phyloP scores from a whole-genome alignment of 2,329 filamentous ascomycete genomes.

The Bipolaris gigantea region DNA sequence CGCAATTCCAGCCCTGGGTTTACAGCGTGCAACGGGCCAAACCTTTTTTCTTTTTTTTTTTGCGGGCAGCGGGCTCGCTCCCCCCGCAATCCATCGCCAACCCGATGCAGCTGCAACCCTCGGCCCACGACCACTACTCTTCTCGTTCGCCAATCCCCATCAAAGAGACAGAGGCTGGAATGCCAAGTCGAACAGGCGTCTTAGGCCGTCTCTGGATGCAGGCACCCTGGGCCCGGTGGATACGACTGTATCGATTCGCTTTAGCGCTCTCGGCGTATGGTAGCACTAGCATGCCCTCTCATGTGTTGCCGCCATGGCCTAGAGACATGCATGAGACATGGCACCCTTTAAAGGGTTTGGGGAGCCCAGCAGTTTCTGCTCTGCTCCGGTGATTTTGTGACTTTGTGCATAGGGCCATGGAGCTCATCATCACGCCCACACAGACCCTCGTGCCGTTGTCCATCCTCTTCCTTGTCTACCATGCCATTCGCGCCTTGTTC shows the following conservation, averaged over 20 bases:
- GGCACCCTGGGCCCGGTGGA: background rate
- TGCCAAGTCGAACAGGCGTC: background rate
- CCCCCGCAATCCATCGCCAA: background rate
- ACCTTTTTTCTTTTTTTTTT: background rate
- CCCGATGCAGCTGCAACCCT: background rate
- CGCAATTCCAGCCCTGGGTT: background rate
- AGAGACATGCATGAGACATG: background rate
- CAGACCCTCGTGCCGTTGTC: constrained; percentile 17
- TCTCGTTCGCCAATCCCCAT: background rate
- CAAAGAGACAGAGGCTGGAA: background rate
- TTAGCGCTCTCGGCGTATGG: background rate
- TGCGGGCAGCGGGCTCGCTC: background rate
- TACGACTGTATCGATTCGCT: background rate
- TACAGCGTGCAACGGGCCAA: background rate
- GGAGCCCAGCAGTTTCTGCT: background rate
- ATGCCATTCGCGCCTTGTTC: constrained; percentile 13
- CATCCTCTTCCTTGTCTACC: constrained; percentile 14
- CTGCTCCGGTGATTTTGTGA: background rate
- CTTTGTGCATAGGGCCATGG: constrained; percentile 5
- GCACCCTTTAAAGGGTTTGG: background rate
- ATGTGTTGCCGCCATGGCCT: background rate
- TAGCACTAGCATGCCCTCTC: background rate
- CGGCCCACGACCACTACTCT: background rate
- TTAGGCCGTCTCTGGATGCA: constrained; percentile 1
- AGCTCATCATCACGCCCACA: constrained; percentile 19